Conservation (phyloP, 495 filamentous ascomycete species). For the Mycothermus thermophilus region DNA sequence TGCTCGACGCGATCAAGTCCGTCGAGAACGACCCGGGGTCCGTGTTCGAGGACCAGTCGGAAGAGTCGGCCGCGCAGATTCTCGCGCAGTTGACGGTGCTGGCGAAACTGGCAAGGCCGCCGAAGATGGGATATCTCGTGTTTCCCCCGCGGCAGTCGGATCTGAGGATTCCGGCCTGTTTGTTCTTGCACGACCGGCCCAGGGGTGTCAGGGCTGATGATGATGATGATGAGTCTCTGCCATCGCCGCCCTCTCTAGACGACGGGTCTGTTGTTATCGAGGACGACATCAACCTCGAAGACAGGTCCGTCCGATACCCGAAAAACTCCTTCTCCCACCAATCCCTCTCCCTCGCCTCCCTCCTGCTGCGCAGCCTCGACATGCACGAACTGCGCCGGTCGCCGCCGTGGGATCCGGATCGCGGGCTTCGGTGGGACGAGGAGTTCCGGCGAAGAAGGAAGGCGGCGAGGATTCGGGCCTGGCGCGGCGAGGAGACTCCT, state of each 20-base stretch:
- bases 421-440: no score
- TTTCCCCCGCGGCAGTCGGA: slow-evolving; percentile 26
- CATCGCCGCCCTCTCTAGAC: no score
- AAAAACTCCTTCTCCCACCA: no score
- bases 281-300: no score
- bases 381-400: no score
- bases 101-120: slow-evolving; percentile 4
- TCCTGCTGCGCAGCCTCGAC: no score
- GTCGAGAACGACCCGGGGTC: neutral
- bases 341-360: no score
- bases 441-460: no score
- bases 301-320: no score
- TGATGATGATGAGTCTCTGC: no score
- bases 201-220: slow-evolving; percentile 17
- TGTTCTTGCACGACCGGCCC: slow-evolving; percentile 22
- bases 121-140: slow-evolving; percentile 15
- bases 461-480: slow-evolving; percentile 12
- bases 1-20: neutral
- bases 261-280: no score
- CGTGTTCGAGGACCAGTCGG: neutral
- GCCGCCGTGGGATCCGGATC: no score
- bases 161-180: slow-evolving; percentile 22
- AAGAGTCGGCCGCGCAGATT: neutral
- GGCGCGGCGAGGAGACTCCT: slow-evolving; percentile 15
- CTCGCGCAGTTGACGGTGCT: neutral